Percentiles rank a stretch among this genome's conserved stretches.
Evolutionary conservation across 208 protist genomes (phyloP).

Genomic region (Wallacemonas sp.): DNA sequence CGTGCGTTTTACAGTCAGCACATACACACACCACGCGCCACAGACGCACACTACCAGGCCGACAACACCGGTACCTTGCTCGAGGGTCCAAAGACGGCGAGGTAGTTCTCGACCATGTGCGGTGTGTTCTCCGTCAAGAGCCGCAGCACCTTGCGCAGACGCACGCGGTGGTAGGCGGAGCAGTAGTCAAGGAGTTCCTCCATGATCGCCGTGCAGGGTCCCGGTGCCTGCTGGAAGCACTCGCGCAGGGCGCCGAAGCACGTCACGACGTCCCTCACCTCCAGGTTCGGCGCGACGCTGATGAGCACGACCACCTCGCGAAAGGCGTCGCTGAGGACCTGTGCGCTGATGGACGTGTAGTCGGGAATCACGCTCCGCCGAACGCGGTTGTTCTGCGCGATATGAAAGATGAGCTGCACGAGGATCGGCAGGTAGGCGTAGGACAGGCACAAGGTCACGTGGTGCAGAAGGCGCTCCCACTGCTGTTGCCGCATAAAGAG

Average conservation of each 20-base stretch:
- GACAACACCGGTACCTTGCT: conserved; percentile 46
- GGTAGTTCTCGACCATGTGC: conserved; percentile 54
- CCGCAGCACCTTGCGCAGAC: conserved; percentile 68
- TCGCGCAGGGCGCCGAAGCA: conserved; percentile 57
- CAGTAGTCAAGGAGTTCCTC: conserved; percentile 68
- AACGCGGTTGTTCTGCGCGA: conserved; percentile 39
- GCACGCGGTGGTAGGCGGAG: conserved; percentile 89
- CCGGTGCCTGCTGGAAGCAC: conserved; percentile 44
- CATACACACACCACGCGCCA: no score
- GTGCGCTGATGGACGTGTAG: conserved; percentile 32
- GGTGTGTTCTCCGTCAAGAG: conserved; percentile 38
- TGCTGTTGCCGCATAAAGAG: conserved; percentile 50
- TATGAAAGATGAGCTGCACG: conserved; percentile 53
- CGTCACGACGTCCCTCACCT: conserved; percentile 41
- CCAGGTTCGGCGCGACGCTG: conserved; percentile 46
- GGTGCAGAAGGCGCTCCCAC: conserved; percentile 61
- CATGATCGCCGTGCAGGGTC: conserved; percentile 46
- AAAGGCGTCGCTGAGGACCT: conserved; percentile 47
- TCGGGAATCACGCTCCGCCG: conserved; percentile 20
- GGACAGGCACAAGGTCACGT: conserved; percentile 55
- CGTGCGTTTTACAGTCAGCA: no score
- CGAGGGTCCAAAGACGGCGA: conserved; percentile 64
- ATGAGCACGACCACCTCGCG: conserved; percentile 67
- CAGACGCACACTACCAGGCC: conserved; percentile 64
- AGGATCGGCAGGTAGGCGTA: conserved; percentile 60